Evolutionary conservation across 2,329 filamentous ascomycete genomes (phyloP).

Genomic region (Geoglossum cookeanum): DNA sequence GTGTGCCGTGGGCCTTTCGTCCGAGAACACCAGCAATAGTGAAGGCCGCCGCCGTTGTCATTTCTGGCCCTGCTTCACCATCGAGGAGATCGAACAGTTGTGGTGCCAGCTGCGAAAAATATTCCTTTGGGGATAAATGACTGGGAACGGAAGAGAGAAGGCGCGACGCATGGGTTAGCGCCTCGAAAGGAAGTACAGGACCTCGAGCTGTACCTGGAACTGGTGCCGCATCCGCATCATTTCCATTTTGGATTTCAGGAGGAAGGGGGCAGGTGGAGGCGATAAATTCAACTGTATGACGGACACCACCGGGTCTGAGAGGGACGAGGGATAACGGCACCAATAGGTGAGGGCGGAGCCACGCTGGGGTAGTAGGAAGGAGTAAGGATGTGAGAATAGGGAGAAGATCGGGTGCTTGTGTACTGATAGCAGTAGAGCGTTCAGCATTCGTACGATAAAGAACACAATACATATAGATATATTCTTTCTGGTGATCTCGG

Average conservation of each 20-base stretch:
- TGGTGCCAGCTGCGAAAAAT: conserved; percentile 40
- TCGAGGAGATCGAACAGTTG: conserved; percentile 45
- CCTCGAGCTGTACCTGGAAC: conserved; percentile 17
- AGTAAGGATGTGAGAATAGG: conserved; percentile 43
- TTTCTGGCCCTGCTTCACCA: conserved; percentile 35
- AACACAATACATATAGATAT: not conserved
- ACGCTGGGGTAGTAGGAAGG: conserved; percentile 39
- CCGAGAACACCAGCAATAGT: conserved; percentile 48
- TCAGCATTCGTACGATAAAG: not conserved
- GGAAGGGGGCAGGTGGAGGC: conserved; percentile 33
- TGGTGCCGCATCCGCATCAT: conserved; percentile 14
- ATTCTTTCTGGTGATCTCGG: not conserved
- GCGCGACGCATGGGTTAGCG: conserved; percentile 41
- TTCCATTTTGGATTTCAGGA: conserved; percentile 14
- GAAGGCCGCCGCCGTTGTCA: conserved; percentile 39
- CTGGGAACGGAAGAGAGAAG: conserved; percentile 41
- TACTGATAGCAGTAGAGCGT: conserved; percentile 11
- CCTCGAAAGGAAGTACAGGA: conserved; percentile 48
- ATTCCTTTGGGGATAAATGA: conserved; percentile 33
- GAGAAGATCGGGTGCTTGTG: conserved; percentile 35
- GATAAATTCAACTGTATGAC: conserved; percentile 50
- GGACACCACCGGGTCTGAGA: conserved; percentile 41
- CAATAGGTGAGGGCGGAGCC: conserved; percentile 39
- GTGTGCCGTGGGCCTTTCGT: conserved; percentile 42
- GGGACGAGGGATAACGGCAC: conserved; percentile 40